phyloP scores from a whole-genome alignment of 2,329 filamentous ascomycete genomes.

The Niveomyces coronatus region DNA sequence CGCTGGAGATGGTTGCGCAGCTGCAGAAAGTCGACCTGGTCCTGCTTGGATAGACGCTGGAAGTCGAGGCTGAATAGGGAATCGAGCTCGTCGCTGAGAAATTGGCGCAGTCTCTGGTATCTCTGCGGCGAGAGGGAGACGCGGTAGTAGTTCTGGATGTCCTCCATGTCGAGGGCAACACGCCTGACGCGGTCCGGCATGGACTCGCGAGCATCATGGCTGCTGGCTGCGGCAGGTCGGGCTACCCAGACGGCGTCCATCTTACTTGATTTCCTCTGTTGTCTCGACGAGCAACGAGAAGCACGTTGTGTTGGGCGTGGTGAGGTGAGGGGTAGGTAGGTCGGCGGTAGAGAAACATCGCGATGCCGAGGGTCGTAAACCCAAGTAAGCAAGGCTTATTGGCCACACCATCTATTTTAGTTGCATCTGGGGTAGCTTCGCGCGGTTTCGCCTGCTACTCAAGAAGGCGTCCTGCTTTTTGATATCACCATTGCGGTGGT shows the following conservation, averaged over 20 bases:
- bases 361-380: no score
- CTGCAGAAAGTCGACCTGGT: conserved; percentile 38
- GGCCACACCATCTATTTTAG: no score
- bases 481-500: no score
- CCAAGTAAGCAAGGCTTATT: no score
- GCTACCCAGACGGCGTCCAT: conserved; percentile 15
- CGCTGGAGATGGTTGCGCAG: conserved; percentile 35
- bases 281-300: neutral
- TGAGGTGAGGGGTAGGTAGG: neutral
- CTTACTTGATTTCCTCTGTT: neutral
- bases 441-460: no score
- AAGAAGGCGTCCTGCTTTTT: no score
- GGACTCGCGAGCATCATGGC: conserved; percentile 16
- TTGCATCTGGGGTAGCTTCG: no score
- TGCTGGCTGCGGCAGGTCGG: conserved; percentile 7
- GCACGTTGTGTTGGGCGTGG: neutral
- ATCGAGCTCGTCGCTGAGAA: conserved; percentile 31
- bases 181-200: conserved; percentile 33
- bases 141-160: conserved; percentile 39
- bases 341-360: no score
- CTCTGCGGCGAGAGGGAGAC: conserved; percentile 34
- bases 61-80: conserved; percentile 18
- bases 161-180: conserved; percentile 32
- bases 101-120: conserved; percentile 27
- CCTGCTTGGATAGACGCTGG: conserved; percentile 27